phyloP scores from a whole-genome alignment of 2,329 filamentous ascomycete species.

The Emergomyces orientalis region DNA sequence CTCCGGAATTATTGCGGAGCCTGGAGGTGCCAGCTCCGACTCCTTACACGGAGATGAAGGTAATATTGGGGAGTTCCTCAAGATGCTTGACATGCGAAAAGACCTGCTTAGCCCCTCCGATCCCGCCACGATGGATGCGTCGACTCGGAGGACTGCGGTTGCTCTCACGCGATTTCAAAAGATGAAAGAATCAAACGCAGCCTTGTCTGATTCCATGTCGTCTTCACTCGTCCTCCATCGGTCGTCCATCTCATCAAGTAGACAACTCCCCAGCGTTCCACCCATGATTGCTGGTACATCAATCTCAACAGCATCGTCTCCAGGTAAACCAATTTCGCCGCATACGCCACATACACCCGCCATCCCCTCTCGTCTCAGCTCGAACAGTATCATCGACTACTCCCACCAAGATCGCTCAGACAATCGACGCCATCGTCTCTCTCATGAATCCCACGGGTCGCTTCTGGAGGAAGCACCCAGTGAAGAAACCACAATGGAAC shows the following conservation, averaged over 20 bases:
- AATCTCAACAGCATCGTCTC: conserved; percentile 76
- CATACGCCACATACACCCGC: conserved; percentile 89
- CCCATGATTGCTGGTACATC: conserved; percentile 56
- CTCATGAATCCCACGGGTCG: conserved; percentile 25
- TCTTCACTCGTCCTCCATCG: conserved; percentile 78
- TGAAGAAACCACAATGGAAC: conserved; percentile 26
- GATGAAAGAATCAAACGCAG: conserved; percentile 83
- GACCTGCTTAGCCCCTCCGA: conserved; percentile 64
- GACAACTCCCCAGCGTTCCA: conserved; percentile 58
- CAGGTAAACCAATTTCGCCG: conserved; percentile 79
- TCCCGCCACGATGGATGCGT: conserved; percentile 50
- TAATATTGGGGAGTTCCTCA: conserved; percentile 87
- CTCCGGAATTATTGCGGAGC: conserved; percentile 66
- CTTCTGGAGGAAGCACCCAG: conserved; percentile 29
- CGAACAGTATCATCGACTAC: conserved; percentile 75
- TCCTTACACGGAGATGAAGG: conserved; percentile 74
- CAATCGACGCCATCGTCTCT: conserved; percentile 21
- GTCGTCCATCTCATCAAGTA: conserved; percentile 67
- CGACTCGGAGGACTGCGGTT: conserved; percentile 65
- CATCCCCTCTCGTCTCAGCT: conserved; percentile 84
- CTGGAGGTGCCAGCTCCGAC: conserved; percentile 54
- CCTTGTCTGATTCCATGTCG: conserved; percentile 84
- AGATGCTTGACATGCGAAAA: conserved; percentile 77
- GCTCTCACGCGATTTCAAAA: conserved; percentile 76
- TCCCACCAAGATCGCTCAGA: conserved; percentile 32